A percentile compares a stretch with the other conserved stretches of the same genome.
Conservation (phyloP, 1,139 yeast genomes). For the Debaryomyces sp. region DNA sequence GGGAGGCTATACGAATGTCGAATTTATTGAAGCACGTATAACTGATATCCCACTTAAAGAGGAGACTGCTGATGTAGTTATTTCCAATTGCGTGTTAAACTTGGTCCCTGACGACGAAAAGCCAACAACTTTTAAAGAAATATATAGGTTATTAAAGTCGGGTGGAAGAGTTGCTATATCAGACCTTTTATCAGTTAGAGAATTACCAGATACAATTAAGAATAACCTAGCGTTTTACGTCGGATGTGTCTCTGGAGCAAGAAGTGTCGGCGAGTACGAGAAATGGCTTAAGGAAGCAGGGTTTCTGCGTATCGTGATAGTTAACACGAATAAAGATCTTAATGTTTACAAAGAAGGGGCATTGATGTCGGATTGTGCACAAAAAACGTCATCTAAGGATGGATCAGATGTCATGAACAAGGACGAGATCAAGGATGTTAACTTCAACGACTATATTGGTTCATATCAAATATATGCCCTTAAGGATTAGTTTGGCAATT, state of each 20-base stretch:
- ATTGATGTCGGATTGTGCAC: background rate
- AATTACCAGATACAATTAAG: background rate
- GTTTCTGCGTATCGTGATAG: background rate
- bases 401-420: background rate
- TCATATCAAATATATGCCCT: conserved; percentile 1
- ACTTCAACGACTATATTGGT: conserved; percentile 2
- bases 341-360: conserved; percentile 1
- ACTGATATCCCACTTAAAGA: background rate
- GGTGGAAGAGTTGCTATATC: background rate
- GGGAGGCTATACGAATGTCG: background rate
- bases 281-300: conserved; percentile 3
- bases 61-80: background rate
- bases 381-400: background rate
- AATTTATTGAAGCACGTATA: background rate
- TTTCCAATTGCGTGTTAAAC: conserved; percentile 1
- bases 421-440: background rate
- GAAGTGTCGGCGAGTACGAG: conserved; percentile 2
- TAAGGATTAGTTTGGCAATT: background rate
- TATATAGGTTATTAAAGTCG: background rate
- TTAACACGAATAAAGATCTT: conserved; percentile 2
- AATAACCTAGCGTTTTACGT: background rate
- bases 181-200: background rate
- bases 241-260: conserved; percentile 3
- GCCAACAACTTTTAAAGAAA: background rate
- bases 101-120: conserved; percentile 3